Evolutionary conservation across 2,329 filamentous ascomycete species (phyloP), one percentile per base, ranked within the genome.

Genomic region (Epichloe amarillans): DNA sequence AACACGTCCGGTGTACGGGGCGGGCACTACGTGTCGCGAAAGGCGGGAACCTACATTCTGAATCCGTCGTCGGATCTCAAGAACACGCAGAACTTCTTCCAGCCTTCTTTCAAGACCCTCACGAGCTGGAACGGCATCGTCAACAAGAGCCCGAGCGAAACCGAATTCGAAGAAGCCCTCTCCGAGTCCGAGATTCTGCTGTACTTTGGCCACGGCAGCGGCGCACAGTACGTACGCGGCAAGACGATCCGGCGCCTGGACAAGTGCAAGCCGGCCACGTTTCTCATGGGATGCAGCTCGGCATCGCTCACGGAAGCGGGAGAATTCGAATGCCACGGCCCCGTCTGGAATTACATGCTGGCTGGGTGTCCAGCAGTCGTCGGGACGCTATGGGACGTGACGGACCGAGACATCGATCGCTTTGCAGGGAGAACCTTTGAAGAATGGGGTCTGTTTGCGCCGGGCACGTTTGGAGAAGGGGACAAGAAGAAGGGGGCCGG

Each of bases 361-460:
- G 90, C 89, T 0, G 91, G 88, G 1, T 82, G 79, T 58, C 89
- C 88, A 3, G 89, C 91, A 0, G 80, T 97, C 10, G 82, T 97
- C 2, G 93, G 89, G 44, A 96, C 90, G 15, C 73, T 98, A 38
- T 98, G 93, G 93, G 93, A 98, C 66, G 93, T 98, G 47, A 98
- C 93, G 10, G 93, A 98, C 65, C 87, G 87, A 61, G 93, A 98
- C 65, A 95, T 96, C 64, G 94, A 98, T 70, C 85, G 90, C 17
- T 95, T 95, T 65, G 86, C 90, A 0, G 81, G 81, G 36, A 75
- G 77, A 26, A 73, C 86, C 3, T 86, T 95, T 64, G 86, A 93
- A 63, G 77, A 84, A 59, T 98, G 93, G 93, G 93, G 93, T 0
- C 66, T 98, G 6, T 71, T 86, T 49, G 62, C 66, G 1, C 59